Evolutionary conservation across 805 yeast genomes (phyloP).

Genomic region (Ogataea thermomethanolica): DNA sequence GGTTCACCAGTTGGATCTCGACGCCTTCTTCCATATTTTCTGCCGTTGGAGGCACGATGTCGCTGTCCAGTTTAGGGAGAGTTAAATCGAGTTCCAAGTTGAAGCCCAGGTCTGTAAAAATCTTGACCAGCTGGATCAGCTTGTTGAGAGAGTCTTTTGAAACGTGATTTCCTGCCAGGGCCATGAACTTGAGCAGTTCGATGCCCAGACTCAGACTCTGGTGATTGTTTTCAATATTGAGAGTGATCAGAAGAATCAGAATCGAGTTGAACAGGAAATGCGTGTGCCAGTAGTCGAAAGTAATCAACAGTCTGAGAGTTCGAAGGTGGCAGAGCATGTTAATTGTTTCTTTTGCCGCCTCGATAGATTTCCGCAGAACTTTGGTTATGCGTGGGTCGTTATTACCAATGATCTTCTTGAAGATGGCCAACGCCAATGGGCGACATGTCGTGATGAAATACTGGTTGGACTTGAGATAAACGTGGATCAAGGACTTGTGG

Average conservation of each 20-base stretch:
- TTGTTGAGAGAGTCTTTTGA: conserved; percentile 27
- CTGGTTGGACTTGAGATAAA: conserved; percentile 35
- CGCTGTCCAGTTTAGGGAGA: conserved; percentile 13
- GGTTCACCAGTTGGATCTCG: conserved; percentile 14
- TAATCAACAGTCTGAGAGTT: conserved; percentile 30
- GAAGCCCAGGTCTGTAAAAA: conserved; percentile 22
- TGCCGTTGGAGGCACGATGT: conserved; percentile 5
- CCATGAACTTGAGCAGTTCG: conserved; percentile 28
- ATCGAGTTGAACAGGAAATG: conserved; percentile 37
- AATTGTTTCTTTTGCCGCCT: conserved; percentile 33
- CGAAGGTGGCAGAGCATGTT: conserved; percentile 28
- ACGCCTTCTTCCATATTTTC: conserved; percentile 8
- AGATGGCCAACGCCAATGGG: conserved; percentile 34
- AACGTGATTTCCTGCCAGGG: conserved; percentile 27
- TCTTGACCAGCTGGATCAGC: conserved; percentile 20
- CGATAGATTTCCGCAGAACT: conserved; percentile 30
- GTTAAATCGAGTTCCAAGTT: conserved; percentile 14
- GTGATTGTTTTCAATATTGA: conserved; percentile 12
- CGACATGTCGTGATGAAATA: conserved; percentile 35
- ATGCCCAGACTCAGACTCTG: conserved; percentile 19
- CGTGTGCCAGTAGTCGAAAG: conserved; percentile 40
- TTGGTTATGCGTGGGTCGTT: conserved; percentile 22
- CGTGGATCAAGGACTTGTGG: conserved; percentile 29
- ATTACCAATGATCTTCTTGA: conserved; percentile 27
- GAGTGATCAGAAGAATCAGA: conserved; percentile 28